Evolutionary conservation across 352 stramenopile species (phyloP).

Genomic region (Phytophthora sojae): DNA sequence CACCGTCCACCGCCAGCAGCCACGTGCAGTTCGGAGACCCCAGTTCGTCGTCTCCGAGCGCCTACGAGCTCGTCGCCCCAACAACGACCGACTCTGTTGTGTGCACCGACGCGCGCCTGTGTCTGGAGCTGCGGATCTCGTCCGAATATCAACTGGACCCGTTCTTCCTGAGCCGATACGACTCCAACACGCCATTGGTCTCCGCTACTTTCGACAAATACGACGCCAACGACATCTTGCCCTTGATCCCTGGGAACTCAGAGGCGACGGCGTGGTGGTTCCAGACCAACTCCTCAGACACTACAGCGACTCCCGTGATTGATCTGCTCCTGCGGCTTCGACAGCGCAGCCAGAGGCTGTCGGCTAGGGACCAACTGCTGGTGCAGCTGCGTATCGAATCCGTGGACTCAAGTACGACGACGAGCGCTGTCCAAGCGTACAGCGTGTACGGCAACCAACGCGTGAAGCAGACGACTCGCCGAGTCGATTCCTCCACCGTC

Average conservation of each 20-base stretch:
- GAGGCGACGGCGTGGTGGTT: conserved; percentile 43
- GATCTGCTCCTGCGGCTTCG: conserved; percentile 44
- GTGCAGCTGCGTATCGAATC: conserved; percentile 27
- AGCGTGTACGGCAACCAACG: conserved; percentile 43
- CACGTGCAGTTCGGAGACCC: conserved; percentile 26
- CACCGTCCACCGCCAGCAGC: conserved; percentile 17
- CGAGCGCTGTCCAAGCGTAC: conserved; percentile 31
- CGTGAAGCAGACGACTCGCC: conserved; percentile 27
- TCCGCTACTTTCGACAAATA: conserved; percentile 40
- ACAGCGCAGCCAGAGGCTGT: conserved; percentile 44
- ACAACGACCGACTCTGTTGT: neutral
- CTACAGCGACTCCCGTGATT: conserved; percentile 10
- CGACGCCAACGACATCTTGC: conserved; percentile 16
- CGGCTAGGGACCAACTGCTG: conserved; percentile 39
- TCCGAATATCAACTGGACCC: conserved; percentile 38
- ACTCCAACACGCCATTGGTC: conserved; percentile 20
- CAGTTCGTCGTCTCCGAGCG: neutral
- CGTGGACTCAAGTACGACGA: conserved; percentile 5
- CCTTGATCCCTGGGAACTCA: conserved; percentile 18
- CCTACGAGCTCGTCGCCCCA: conserved; percentile 21
- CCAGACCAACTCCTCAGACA: conserved; percentile 15
- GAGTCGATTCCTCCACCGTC: conserved; percentile 16
- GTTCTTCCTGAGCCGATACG: conserved; percentile 42
- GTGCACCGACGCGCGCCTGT: conserved; percentile 22
- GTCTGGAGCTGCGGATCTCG: conserved; percentile 38